Evolutionary conservation across 371 early-diverging fungal species (phyloP), one percentile per base, ranked within the genome.

Genomic region (Syncephalastrum contaminatum): DNA sequence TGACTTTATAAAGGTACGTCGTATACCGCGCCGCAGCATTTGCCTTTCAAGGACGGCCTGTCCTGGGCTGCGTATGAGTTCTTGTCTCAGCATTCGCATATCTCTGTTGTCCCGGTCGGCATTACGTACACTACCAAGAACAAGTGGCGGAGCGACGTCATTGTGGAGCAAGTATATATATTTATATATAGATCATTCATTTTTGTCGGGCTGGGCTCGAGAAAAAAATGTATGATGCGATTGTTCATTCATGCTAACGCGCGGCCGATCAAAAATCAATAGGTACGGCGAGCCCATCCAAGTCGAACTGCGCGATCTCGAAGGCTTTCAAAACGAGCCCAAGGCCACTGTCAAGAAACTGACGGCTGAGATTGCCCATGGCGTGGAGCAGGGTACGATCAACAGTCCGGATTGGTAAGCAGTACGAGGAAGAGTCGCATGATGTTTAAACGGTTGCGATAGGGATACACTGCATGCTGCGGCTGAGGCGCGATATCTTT

Each of bases 61-160:
- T 78, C 81, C 16, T 82, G 83, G 83, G 82, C 73, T 16, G 69
- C 70, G 10, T 79, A 60, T 48, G 80, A 79, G 42, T 79, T 67
- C 41, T 55, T 75, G 14, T 55, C 59, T 8, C 72, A 73, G 43
- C 63, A 72, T 21, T 55, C 40, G 7, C 27, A 20, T 5, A 51
- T 69, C 25, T 50, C 64, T 2, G 73, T 84, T 24, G 54, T 82
- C 30, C 82, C 84, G 2, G 72, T 72, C 3, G 84, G 84, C 13
- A 75, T 84, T 43, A 79, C 80, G 0, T 84, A 84, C 44, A 79
- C 72, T 1, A 77, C 76, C 22, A 83, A 83, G 56, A 71, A 75
- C 45, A 73, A 72, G 57, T 84, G 82, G 80, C 58, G 84, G 53
- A 80, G 80, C 59, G 73, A 70, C 43, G 75, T 77, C 4, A 69